Percentiles rank a stretch among this genome's conserved stretches.
Evolutionary conservation across 768 basidiomycete species (phyloP).

Genomic region (Flagelloscypha sp.): DNA sequence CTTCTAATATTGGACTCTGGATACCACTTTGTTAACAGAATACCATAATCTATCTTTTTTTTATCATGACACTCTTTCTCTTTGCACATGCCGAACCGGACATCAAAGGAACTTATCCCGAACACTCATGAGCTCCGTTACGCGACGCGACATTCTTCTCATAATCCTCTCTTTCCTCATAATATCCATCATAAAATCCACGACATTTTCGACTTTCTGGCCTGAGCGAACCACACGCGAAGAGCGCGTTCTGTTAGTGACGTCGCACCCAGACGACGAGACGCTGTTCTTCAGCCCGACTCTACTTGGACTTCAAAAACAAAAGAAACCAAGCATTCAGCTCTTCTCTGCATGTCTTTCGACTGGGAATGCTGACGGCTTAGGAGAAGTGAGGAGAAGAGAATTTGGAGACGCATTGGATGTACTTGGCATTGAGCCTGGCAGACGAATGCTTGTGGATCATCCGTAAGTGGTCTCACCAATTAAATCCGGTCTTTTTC

Average conservation of each 20-base stretch:
- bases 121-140: too few relatives aligned
- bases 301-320: slow-evolving; percentile 41
- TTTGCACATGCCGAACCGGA: too few relatives aligned
- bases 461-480: slow-evolving; percentile 52
- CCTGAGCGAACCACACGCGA: too few relatives aligned
- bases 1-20: too few relatives aligned
- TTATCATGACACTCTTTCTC: too few relatives aligned
- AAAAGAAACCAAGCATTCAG: slow-evolving; percentile 18
- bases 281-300: slow-evolving; percentile 92
- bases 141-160: too few relatives aligned
- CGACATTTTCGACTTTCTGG: too few relatives aligned
- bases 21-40: too few relatives aligned
- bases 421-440: slow-evolving; percentile 51
- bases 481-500: slow-evolving; percentile 3
- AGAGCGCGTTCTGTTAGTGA: slow-evolving; percentile 55
- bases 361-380: slow-evolving; percentile 69
- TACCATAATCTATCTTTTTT: too few relatives aligned
- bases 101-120: too few relatives aligned
- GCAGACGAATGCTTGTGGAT: slow-evolving; percentile 54
- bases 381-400: slow-evolving; percentile 47
- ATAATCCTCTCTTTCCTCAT: too few relatives aligned
- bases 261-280: slow-evolving; percentile 94
- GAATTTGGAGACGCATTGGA: slow-evolving; percentile 63
- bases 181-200: too few relatives aligned
- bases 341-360: slow-evolving; percentile 70